Evolutionary conservation across 345 rosid species (phyloP), one percentile per base, ranked within the genome.

Genomic region (Crucihimalaya himalaica): DNA sequence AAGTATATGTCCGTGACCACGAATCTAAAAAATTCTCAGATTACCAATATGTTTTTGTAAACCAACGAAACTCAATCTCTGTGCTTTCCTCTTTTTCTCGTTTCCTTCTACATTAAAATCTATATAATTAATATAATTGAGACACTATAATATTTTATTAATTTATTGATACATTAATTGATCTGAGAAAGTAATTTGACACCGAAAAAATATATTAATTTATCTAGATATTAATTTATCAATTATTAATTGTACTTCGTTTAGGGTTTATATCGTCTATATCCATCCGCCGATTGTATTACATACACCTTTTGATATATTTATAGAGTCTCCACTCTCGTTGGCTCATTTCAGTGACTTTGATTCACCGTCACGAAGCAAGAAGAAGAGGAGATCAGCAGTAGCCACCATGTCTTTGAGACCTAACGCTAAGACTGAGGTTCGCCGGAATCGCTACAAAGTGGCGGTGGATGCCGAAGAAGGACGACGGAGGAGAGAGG

Each of bases 401-500:
- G 62, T 10, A 55, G 51, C 55, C 70, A 87, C 66, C 74, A 89
- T 89, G 96, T 91, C 96, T 73, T 63, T 89, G 87, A 84, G 93
- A 66, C 93, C 96, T 15, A 87, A 69, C 83, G 86, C 88, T 35
- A 89, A 84, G 82, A 84, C 88, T 4, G 97, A 89, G 82, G 86
- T 82, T 32, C 86, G 97, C 18, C 82, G 90, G 58, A 87, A 85
- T 78, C 81, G 82, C 29, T 91, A 91, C 87, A 91, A 91, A 82
- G 91, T 86, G 48, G 86, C 97, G 27, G 93, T 89, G 10, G 93
- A 89, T 75, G 93, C 93, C 3, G 96, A 89, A 9, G 97, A 92
- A 75, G 97, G 96, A 3, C 78, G 97, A 23, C 82, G 97, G 79
- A 83, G 97, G 73, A 78, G 97, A 57, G 97, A 92, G 79, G 97